Evolutionary conservation across 2,329 filamentous ascomycete genomes (phyloP).

Genomic region (Calonectria pauciramosa): DNA sequence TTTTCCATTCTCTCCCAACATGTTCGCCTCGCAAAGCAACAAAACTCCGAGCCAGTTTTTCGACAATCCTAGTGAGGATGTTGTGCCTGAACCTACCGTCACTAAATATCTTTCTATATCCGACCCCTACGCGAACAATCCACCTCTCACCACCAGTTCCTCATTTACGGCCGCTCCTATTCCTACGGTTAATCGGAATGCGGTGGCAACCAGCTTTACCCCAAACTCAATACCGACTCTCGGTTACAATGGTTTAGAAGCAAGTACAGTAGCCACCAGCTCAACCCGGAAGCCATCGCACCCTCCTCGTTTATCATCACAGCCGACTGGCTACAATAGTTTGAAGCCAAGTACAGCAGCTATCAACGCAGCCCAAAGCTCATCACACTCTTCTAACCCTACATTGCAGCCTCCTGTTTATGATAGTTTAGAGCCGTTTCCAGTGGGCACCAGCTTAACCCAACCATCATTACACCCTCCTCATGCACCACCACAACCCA

Average conservation of each 20-base stretch:
- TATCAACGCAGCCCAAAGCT: background rate
- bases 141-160: background rate
- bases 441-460: background rate
- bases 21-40: background rate
- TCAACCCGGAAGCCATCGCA: background rate
- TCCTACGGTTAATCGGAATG: background rate
- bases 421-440: background rate
- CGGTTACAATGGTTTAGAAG: background rate
- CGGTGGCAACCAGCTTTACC: background rate
- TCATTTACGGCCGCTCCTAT: background rate
- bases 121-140: background rate
- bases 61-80: background rate
- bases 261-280: background rate
- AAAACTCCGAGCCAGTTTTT: background rate
- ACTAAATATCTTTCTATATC: too few species aligned
- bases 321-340: background rate
- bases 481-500: background rate
- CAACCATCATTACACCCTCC: background rate
- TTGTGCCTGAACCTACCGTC: background rate
- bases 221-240: background rate
- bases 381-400: background rate
- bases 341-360: background rate
- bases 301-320: background rate
- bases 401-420: background rate
- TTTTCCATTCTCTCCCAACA: background rate